Base-by-base conservation (phyloP, 2,329 filamentous ascomycete genomes). In the Colletotrichum incanum region DNA sequence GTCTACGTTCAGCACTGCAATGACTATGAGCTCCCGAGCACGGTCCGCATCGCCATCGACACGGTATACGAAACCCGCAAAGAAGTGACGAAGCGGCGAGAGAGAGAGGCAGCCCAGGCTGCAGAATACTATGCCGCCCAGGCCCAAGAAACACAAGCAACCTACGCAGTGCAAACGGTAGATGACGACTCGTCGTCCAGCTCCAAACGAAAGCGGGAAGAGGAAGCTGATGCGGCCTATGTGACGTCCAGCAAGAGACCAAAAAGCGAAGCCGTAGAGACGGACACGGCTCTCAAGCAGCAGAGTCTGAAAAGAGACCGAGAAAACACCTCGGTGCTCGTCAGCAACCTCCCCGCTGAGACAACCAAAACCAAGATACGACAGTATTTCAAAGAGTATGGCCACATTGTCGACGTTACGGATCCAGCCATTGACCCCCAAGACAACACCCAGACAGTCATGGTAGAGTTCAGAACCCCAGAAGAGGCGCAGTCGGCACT, bases 351-450 rank as follows among this genome's bases (percentile, higher is more conserved):
- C 31, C 95, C 96, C 1, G 77, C 80, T 4, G 89, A 92, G 65
- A 89, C 91, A 0, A 91, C 91, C 0, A 91, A 94, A 77, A 92
- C 90, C 16, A 93, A 92, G 76, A 84, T 98, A 18, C 91, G 93
- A 68, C 93, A 97, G 80, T 98, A 97, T 80, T 98, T 99, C 84
- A 92, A 93, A 78, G 94, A 95, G 74, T 97, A 95, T 77, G 96
- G 96, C 16, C 92, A 91, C 50, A 93, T 98, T 78, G 94, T 94
- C 77, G 92, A 92, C 74, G 85, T 98, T 41, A 92, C 90, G 55
- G 91, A 94, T 54, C 82, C 87, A 2, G 87, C 91, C 58, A 85
- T 85, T n/a, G 83, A 88, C 56, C 59, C 54, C 26, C 52, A 55
- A 70, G 70, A 72, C 39, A 52, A 65, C 9, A 90, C 91, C 2